Percentiles rank a stretch among this genome's conserved stretches.
Conservation (phyloP, 306 rosid species). For the Macrotyloma uniflorum region DNA sequence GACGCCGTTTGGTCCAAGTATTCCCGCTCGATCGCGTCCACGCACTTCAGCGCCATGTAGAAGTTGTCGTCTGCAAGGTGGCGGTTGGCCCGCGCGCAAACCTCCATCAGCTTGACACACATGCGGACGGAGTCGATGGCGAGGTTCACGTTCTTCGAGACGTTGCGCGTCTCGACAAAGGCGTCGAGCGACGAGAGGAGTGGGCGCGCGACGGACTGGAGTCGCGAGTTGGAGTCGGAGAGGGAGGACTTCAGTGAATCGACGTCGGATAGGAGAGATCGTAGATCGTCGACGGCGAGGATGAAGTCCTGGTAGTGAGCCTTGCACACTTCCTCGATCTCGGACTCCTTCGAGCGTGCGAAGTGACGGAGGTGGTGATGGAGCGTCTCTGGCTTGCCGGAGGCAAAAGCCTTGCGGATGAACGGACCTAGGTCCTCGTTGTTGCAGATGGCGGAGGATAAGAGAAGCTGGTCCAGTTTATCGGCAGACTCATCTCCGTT, state of each 20-base stretch:
- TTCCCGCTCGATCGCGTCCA: slow-evolving; percentile 76
- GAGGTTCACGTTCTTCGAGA: slow-evolving; percentile 72
- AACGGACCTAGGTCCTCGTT: slow-evolving; percentile 95
- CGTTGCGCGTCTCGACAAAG: slow-evolving; percentile 81
- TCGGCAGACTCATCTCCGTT: slow-evolving; percentile 76
- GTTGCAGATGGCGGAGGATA: slow-evolving; percentile 89
- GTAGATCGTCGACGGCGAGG: slow-evolving; percentile 97
- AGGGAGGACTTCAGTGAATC: slow-evolving; percentile 92
- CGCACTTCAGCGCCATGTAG: slow-evolving; percentile 92
- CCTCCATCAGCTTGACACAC: slow-evolving; percentile 64
- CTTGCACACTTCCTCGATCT: slow-evolving; percentile 97
- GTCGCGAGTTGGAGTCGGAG: slow-evolving; percentile 85
- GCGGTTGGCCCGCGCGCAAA: slow-evolving; percentile 78
- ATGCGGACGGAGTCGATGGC: slow-evolving; percentile 71
- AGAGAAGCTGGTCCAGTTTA: slow-evolving; percentile 81
- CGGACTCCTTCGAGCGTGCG: slow-evolving; percentile 87
- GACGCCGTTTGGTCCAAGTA: slow-evolving; percentile 71
- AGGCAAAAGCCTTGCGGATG: slow-evolving; percentile 76
- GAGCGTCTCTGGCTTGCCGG: slow-evolving; percentile 91
- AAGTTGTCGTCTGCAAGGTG: slow-evolving; percentile 69
- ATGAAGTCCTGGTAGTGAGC: slow-evolving; percentile 99
- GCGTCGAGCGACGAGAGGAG: slow-evolving; percentile 86
- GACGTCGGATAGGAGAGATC: slow-evolving; percentile 95
- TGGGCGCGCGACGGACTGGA: slow-evolving; percentile 80
- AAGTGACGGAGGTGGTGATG: slow-evolving; percentile 94